These are phyloP conservation scores for Eucalyptus guilfoylei DNA, from an alignment of 345 rosid species.

Conservation along the genomic window DNA sequence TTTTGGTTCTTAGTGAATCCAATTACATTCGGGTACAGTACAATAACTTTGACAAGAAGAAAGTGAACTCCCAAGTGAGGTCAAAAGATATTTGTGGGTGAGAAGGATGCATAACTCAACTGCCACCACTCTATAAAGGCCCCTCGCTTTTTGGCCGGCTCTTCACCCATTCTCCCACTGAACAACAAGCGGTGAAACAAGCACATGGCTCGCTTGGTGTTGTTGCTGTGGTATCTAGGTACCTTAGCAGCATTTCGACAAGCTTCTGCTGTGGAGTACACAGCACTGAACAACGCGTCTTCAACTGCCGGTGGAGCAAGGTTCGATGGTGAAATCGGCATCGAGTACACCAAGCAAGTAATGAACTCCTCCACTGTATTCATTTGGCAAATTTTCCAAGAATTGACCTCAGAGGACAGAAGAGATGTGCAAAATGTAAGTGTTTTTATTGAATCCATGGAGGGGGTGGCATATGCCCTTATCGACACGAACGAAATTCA, in stretches of 20 bases:
- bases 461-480: conserved; percentile 2
- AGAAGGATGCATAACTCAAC: too few species aligned
- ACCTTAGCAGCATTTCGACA: background rate
- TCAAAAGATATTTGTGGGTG: too few species aligned
- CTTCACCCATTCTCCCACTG: background rate
- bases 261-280: background rate
- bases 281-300: background rate
- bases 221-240: background rate
- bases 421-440: background rate
- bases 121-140: background rate
- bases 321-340: background rate
- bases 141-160: background rate
- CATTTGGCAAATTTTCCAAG: conserved; percentile 9
- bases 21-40: too few species aligned
- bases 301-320: conserved; percentile 3
- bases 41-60: too few species aligned
- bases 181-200: background rate
- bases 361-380: conserved; percentile 1
- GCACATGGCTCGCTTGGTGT: background rate
- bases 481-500: background rate
- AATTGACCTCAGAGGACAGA: background rate
- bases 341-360: background rate
- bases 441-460: conserved; percentile 8
- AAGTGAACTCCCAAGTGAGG: background rate
- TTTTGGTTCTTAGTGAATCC: background rate